Percentiles rank a stretch among this genome's conserved stretches.
These are phyloP conservation scores for Kodamaea plutei DNA, from an alignment of 1,139 yeast species.

Conservation along the genomic window DNA sequence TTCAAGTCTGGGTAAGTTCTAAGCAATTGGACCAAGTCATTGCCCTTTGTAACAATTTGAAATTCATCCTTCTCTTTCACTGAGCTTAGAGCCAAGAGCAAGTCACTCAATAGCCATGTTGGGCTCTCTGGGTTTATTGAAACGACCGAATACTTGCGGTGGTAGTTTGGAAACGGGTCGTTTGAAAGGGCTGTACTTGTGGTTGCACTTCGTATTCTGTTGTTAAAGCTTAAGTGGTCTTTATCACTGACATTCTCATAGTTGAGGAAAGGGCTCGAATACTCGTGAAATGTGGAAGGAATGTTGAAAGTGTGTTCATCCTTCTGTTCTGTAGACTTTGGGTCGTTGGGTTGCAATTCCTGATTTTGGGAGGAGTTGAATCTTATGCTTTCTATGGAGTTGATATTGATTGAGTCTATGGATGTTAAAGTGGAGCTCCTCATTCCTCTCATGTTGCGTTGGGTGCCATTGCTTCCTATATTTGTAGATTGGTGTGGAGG, in stretches of 20 bases:
- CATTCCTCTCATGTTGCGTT: neutral
- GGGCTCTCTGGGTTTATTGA: slow-evolving; percentile 26
- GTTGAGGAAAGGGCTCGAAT: neutral
- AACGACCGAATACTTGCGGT: slow-evolving; percentile 5
- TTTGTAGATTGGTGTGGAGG: too few relatives aligned
- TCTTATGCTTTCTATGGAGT: slow-evolving; percentile 14
- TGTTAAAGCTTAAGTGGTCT: slow-evolving; percentile 7
- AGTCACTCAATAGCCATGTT: slow-evolving; percentile 36
- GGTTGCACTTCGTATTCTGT: too few relatives aligned
- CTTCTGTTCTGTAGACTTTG: too few relatives aligned
- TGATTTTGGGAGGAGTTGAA: slow-evolving; percentile 7
- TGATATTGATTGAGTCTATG: slow-evolving; percentile 19
- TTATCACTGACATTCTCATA: slow-evolving; percentile 4
- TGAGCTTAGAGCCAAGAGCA: slow-evolving; percentile 24
- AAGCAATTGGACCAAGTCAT: slow-evolving; percentile 58
- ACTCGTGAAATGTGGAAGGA: too few relatives aligned
- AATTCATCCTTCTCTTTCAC: slow-evolving; percentile 38
- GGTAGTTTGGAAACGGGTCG: slow-evolving; percentile 1
- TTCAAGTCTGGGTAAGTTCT: slow-evolving; percentile 57
- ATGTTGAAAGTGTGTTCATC: too few relatives aligned
- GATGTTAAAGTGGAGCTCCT: slow-evolving; percentile 20
- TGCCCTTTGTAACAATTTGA: slow-evolving; percentile 53
- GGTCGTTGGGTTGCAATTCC: too few relatives aligned
- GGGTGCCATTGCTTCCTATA: too few relatives aligned
- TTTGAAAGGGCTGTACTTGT: slow-evolving; percentile 4